phyloP scores from a whole-genome alignment of 768 basidiomycete species.

The Boletus reticuloceps region DNA sequence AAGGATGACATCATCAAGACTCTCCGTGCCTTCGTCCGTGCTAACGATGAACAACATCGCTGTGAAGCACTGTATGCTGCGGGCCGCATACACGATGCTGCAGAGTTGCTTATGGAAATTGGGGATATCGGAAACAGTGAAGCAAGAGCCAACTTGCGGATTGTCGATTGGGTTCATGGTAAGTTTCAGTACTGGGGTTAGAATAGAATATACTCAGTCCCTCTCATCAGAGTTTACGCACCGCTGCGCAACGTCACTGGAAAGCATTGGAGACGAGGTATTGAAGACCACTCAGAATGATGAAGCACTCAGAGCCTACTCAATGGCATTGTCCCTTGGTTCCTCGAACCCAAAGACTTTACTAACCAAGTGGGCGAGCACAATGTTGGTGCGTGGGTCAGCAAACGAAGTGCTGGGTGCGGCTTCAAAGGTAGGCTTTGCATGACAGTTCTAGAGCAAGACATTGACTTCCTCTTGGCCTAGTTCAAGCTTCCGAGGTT shows the following conservation, averaged over 20 bases:
- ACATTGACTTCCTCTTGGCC: not conserved
- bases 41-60: not conserved
- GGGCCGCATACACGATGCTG: constrained; percentile 2
- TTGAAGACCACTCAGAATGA: not conserved
- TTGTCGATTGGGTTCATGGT: constrained; percentile 6
- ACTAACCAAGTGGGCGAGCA: constrained; percentile 5
- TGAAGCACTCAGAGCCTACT: not conserved
- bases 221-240: not conserved
- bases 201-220: not conserved
- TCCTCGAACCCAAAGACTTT: not conserved
- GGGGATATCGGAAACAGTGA: not conserved
- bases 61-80: constrained; percentile 4
- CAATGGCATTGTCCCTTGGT: not conserved
- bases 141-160: not conserved
- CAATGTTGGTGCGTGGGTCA: not conserved
- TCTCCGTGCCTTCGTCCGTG: not conserved
- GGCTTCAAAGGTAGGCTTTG: not conserved
- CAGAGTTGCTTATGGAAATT: not conserved
- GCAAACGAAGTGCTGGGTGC: not conserved
- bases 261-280: not conserved
- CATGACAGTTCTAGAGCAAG: not conserved
- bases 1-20: not conserved
- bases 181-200: not conserved
- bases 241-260: not conserved
- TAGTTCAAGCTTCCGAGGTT: constrained; percentile 1